Conservation (phyloP, 176 grass and related monocot genomes). For the Juncus inflexus region DNA sequence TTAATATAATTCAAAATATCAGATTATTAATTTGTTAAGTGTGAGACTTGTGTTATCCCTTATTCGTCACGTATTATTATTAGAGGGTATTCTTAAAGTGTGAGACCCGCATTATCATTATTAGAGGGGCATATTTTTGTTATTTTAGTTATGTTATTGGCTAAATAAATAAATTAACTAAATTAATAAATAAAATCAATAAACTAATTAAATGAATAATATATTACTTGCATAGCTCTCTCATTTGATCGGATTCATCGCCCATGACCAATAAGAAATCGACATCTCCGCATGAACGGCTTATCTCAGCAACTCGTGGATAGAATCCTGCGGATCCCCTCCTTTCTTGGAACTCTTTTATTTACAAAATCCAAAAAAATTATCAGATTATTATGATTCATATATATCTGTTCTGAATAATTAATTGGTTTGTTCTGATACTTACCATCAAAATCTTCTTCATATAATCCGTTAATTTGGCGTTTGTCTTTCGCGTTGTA, state of each 20-base stretch:
- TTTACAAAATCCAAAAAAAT: neutral
- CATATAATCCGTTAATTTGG: conserved; percentile 3
- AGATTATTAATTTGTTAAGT: too few species aligned
- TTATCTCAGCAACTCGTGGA: conserved; percentile 77
- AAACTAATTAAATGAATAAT: too few species aligned
- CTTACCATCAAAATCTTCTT: conserved; percentile 14
- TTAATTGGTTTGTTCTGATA: neutral
- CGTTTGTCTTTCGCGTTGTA: conserved; percentile 69
- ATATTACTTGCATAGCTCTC: conserved; percentile 33
- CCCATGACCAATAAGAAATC: conserved; percentile 90
- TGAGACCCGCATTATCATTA: too few species aligned
- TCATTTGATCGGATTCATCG: conserved; percentile 81
- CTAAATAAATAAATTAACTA: too few species aligned
- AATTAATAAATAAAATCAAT: too few species aligned
- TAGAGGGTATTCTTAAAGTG: too few species aligned
- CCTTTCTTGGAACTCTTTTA: conserved; percentile 20
- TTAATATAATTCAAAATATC: too few species aligned
- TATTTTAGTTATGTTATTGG: too few species aligned
- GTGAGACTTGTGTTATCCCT: too few species aligned
- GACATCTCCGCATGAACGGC: conserved; percentile 83
- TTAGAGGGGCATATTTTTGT: too few species aligned
- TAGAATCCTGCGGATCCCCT: conserved; percentile 50
- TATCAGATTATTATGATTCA: neutral
- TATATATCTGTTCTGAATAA: neutral
- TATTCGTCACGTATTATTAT: too few species aligned